Conservation (phyloP, 495 filamentous ascomycete species). For the Penicillium ochrochloron region DNA sequence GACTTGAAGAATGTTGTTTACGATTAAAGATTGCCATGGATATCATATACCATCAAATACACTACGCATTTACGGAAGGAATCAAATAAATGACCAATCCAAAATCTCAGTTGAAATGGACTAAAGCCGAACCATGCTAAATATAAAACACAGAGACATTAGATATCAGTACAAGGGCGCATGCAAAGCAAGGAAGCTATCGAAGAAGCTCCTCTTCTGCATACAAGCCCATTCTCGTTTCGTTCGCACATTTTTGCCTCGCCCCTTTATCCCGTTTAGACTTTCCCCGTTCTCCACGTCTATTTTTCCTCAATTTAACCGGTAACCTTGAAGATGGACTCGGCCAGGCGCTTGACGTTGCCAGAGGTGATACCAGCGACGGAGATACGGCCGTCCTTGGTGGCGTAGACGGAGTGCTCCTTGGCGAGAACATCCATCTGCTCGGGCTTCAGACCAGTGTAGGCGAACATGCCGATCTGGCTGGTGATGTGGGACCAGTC, state of each 20-base stretch:
- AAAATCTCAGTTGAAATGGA: conserved; percentile 37
- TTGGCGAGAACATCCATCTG: conserved; percentile 92
- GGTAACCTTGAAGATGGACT: conserved; percentile 93
- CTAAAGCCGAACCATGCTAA: conserved; percentile 35
- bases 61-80: not conserved
- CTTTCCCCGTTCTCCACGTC: conserved; percentile 18
- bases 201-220: conserved; percentile 3
- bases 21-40: too few species aligned
- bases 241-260: conserved; percentile 21
- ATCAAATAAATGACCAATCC: conserved; percentile 18
- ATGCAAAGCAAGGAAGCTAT: conserved; percentile 10
- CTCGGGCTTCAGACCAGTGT: conserved; percentile 89
- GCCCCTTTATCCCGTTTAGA: conserved; percentile 15
- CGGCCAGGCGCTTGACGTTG: conserved; percentile 91
- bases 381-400: conserved; percentile 95
- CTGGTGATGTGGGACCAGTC: conserved; percentile 98
- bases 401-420: conserved; percentile 98
- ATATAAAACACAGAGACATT: conserved; percentile 36
- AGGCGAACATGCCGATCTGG: conserved; percentile 99
- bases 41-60: not conserved
- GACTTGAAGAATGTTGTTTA: too few species aligned
- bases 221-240: conserved; percentile 1
- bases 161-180: conserved; percentile 39
- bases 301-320: conserved; percentile 48
- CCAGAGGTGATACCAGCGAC: conserved; percentile 93